Base-by-base conservation (phyloP, 2,329 filamentous ascomycete genomes). In the Penicillium digitatum region DNA sequence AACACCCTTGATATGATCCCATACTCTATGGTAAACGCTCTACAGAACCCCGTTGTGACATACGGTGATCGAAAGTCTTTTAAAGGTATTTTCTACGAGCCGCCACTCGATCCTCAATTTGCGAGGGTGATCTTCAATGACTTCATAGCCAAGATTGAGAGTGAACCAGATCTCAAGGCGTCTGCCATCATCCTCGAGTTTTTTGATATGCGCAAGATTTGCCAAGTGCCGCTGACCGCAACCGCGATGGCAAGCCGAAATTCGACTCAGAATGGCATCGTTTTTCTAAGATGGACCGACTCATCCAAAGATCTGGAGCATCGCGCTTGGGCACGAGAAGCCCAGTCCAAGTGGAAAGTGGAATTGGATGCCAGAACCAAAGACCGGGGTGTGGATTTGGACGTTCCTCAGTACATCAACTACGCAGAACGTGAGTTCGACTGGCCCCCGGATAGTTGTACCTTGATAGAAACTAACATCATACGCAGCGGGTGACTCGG, bases 191-290 rank as follows among this genome's bases (percentile, higher is more conserved):
- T 75, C 1, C 73, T 78, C 5, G 79, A 82, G 57, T 68, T 76
- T 24, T 72, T 74, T 24, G 72, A 78, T 20, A 73, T 74, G 51
- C 62, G 66, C 3, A 74, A 76, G 60, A 67, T 76, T 24, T 67
- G 69, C 1, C 61, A 69, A n/a, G 67, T 78, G 5, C 61, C 68
- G 0, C 58, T 69, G 0, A 57, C 67, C 2, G 71, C 68, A 1
- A 81, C 74, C 6, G 74, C 79, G 0, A 79, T 78, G 53, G 75
- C 77, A 3, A 78, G 76, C 56, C 72, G 79, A 5, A 77, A 75
- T 8, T 63, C 64, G 6, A 76, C 77, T 35, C 77, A 77, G 57
- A 78, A 81, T 45, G 73, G 74, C 1, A 66, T 76, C 48, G 69
- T 76, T 2, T 62, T 64, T 6, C 68, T 77, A 29, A 69, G 72